Percentiles rank a stretch among this genome's conserved stretches.
Evolutionary conservation across 164 flowering plant species (phyloP).

Genomic region (Stephania japonica): DNA sequence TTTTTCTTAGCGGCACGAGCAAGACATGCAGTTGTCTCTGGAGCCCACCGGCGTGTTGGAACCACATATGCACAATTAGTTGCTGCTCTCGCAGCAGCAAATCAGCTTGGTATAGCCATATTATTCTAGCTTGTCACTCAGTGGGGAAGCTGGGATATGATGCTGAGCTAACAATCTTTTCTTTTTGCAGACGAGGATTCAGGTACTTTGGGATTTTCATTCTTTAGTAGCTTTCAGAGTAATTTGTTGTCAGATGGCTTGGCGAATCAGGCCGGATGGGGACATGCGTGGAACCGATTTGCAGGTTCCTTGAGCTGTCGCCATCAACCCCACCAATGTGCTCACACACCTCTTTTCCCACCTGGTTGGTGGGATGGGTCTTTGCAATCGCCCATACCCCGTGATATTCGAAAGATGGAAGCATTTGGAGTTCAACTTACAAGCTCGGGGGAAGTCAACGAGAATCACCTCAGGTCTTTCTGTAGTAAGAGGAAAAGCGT

Average conservation of each 20-base stretch:
- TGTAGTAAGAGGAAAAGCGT: conserved; percentile 45
- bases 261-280: conserved; percentile 80
- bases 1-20: conserved; percentile 94
- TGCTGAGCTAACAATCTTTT: background rate
- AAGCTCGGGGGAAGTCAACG: conserved; percentile 57
- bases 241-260: conserved; percentile 66
- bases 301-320: conserved; percentile 87
- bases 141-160: background rate
- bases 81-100: conserved; percentile 87
- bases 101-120: conserved; percentile 43
- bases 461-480: conserved; percentile 40
- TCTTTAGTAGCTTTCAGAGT: conserved; percentile 90
- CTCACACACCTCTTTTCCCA: conserved; percentile 80
- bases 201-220: conserved; percentile 40
- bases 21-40: conserved; percentile 75
- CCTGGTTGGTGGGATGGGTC: conserved; percentile 97
- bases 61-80: conserved; percentile 95
- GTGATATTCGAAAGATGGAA: conserved; percentile 60
- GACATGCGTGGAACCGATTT: conserved; percentile 94
- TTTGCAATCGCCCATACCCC: conserved; percentile 85
- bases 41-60: conserved; percentile 93
- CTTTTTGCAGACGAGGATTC: conserved; percentile 42
- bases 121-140: background rate
- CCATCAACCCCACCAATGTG: conserved; percentile 69
- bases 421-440: conserved; percentile 61